Evolutionary conservation across 192 early-diverging fungal genomes (phyloP).

Genomic region (Coemansia sp.): DNA sequence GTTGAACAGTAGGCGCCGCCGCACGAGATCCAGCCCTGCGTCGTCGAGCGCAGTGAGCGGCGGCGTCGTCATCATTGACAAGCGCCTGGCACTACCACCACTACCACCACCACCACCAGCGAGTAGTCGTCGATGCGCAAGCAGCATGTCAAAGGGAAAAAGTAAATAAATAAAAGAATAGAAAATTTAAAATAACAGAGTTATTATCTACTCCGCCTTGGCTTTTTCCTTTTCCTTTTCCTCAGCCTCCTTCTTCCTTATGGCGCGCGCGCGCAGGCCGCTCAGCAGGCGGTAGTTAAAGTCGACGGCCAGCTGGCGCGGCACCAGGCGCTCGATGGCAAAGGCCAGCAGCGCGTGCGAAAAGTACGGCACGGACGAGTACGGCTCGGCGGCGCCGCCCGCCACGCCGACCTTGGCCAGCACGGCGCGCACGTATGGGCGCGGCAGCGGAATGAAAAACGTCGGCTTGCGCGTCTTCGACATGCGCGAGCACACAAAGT

Average conservation of each 20-base stretch:
- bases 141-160: not conserved
- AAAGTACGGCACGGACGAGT: constrained; percentile 45
- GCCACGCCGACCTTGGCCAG: constrained; percentile 71
- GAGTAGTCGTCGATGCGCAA: not conserved
- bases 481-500: constrained; percentile 96
- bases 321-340: constrained; percentile 33
- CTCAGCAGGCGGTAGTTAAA: constrained; percentile 44
- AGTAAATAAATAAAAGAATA: not conserved
- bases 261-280: constrained; percentile 52
- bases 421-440: constrained; percentile 75
- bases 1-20: constrained; percentile 24
- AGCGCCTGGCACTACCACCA: no score
- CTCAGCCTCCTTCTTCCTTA: constrained; percentile 42
- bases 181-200: not conserved
- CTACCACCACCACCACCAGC: no score
- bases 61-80: not conserved
- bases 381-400: constrained; percentile 67
- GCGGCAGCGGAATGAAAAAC: constrained; percentile 80
- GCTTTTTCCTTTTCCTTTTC: not conserved
- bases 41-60: constrained; percentile 26
- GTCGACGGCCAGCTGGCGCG: constrained; percentile 42
- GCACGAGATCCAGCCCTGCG: constrained; percentile 5
- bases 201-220: not conserved
- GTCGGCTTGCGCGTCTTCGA: constrained; percentile 86
- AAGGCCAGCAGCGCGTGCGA: constrained; percentile 52